Base-by-base conservation (phyloP, 495 filamentous ascomycete genomes). In the Neurospora sp. region DNA sequence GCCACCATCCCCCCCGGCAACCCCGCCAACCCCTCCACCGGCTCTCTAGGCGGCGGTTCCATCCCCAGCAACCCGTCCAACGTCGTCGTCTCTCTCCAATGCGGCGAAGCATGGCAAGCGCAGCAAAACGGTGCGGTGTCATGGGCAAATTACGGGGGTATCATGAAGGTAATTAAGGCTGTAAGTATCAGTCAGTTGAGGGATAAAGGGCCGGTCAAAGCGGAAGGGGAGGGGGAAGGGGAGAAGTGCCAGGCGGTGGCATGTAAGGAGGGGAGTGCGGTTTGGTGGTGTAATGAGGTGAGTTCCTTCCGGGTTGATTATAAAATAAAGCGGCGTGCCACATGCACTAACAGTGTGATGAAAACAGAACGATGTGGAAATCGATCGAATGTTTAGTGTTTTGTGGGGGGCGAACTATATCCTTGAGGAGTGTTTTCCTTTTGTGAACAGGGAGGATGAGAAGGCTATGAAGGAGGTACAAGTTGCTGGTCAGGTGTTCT, bases 41-140 rank as follows among this genome's bases (percentile, higher is more conserved):
- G n/a, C 42, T 16, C 14, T 0, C 18, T 46, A 46, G 42, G 42
- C 16, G n/a, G 42, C 2, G 42, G n/a, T 0, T 1, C 42, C 18
- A 9, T 46, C 42, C 42, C 42, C 9, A 1, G 14, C 44, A 48
- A 48, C 44, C 44, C 44, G 0, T 48, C 44, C 44, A 48, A 48
- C 44, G n/a, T 48, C 9, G n/a, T 23, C 8, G 0, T 0, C 44
- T 10, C 18, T 0, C 44, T 48, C 4, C 4, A 0, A 2, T 48
- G 44, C n/a, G 44, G 44, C 44, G 44, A 48, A 20, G 44, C 41
- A 18, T 44, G 41, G 41, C 41, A 7, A 18, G 41, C 41, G 0
- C 2, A 3, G 0, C 2, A 3, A 44, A 18, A 44, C 41, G 16
- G 16, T 0, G 41, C 16, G 7, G 41, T 3, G 41, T 18, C 41